Evolutionary conservation across 2,329 filamentous ascomycete genomes (phyloP), one percentile per base, ranked within the genome.

Genomic region (Colletotrichum endophyticum): DNA sequence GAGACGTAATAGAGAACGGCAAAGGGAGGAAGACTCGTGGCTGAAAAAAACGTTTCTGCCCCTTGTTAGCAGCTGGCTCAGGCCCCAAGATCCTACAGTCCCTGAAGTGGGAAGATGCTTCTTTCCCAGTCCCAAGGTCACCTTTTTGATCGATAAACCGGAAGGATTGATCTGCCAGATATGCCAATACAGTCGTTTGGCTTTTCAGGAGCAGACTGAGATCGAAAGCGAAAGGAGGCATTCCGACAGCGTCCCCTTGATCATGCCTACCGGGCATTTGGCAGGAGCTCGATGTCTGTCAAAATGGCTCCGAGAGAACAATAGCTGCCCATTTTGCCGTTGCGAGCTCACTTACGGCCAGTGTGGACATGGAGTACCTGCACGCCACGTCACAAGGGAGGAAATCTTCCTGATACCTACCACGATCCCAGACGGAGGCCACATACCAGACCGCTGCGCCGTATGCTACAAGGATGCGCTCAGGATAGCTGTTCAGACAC

Each of bases 241-340:
- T 11, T 53, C n/a, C 12, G 70, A 79, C 6, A 57, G n/a, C 0
- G 71, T 76, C 2, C 80, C 84, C 2, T 76, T 78, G 5, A 82
- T 86, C 2, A 75, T 86, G 28, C 83, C 85, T 0, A 86, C 85
- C 53, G 84, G 84, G 0, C 85, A 87, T 69, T 75, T 82, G 6
- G 83, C 78, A 6, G 84, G 85, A 66, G 61, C 75, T 6, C 19
- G 11, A 3, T 86, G 85, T 56, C 67, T 86, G 19, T 49, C 72
- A 4, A 44, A 22, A 3, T 85, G 84, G 83, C 62, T 84, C 8
- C 28, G 32, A 0, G 36, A 30, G 1, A 69, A 83, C 39, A 36
- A 72, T 5, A 77, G 66, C 12, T 87, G 85, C 66, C 85, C 83
- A 2, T 85, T 86, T 73, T 86, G 85, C 71, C 80, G 84, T 22